A percentile compares a stretch with the other conserved stretches of the same genome.
Conservation (phyloP, 495 filamentous ascomycete genomes). For the Chaetomium tenue region DNA sequence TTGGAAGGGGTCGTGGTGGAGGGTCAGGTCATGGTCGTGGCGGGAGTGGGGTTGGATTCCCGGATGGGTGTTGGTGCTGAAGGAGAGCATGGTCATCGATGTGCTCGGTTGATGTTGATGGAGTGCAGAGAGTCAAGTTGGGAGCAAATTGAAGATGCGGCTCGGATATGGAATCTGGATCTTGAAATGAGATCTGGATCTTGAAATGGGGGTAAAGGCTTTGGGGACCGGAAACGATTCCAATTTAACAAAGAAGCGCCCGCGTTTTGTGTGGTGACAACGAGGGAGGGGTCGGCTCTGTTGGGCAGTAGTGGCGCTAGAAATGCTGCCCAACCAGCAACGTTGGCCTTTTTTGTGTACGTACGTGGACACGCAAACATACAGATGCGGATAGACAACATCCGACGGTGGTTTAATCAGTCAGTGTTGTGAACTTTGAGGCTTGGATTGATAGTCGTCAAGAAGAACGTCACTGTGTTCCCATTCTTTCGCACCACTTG, state of each 20-base stretch:
- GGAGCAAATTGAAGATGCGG: not conserved
- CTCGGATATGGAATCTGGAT: not conserved
- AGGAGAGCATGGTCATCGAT: not conserved
- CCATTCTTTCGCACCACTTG: no score
- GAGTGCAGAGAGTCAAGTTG: no score
- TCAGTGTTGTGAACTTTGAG: no score
- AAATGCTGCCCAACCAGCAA: constrained; percentile 6
- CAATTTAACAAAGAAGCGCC: not conserved
- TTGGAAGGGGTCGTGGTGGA: constrained; percentile 24
- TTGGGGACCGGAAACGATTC: not conserved
- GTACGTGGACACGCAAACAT: not conserved
- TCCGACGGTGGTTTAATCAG: no score
- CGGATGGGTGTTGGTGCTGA: not conserved
- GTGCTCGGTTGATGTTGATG: no score
- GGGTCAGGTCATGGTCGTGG: not conserved
- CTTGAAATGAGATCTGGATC: not conserved
- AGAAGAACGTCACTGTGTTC: no score
- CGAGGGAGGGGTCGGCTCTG: not conserved
- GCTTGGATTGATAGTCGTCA: no score
- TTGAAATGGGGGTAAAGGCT: not conserved
- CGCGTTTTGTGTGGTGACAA: not conserved
- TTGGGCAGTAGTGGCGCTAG: not conserved
- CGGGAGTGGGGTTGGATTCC: not conserved
- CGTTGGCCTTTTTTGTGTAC: not conserved
- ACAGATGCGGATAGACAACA: no score